These are phyloP conservation scores for Nasturtium officinale DNA, from an alignment of 345 rosid species.

Conservation along the genomic window DNA sequence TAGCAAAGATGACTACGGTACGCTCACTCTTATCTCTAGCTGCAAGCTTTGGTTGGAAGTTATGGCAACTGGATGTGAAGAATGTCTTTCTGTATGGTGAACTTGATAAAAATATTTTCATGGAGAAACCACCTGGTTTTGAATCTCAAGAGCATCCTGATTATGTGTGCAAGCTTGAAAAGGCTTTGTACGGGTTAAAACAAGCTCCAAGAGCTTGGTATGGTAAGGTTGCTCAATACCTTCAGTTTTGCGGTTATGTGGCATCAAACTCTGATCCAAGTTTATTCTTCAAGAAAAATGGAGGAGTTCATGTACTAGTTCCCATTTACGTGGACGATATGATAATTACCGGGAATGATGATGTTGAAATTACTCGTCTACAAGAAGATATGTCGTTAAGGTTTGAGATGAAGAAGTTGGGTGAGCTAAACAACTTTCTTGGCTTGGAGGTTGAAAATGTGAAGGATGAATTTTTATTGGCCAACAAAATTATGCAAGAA, in stretches of 20 bases:
- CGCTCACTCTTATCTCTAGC: too few species aligned
- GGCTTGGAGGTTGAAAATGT: not conserved
- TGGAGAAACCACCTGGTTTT: constrained; percentile 16
- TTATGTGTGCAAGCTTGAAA: constrained; percentile 21
- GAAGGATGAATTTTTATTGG: not conserved
- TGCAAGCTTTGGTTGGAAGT: too few species aligned
- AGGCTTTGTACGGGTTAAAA: constrained; percentile 6
- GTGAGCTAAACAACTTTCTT: not conserved
- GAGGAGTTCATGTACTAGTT: too few species aligned
- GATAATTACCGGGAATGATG: too few species aligned
- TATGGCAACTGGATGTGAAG: too few species aligned
- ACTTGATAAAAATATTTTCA: constrained; percentile 9
- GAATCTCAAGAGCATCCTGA: not conserved
- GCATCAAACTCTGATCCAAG: constrained; percentile 11
- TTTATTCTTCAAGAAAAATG: too few species aligned
- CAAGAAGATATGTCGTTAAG: not conserved
- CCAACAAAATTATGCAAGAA: not conserved
- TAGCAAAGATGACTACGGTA: too few species aligned
- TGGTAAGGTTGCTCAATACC: constrained; percentile 19
- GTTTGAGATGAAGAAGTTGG: not conserved
- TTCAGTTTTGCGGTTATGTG: constrained; percentile 3
- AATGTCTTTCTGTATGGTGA: not conserved
- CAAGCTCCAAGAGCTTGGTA: constrained; percentile 24
- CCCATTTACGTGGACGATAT: too few species aligned
- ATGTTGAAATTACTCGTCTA: not conserved